Evolutionary conservation across 345 rosid genomes (phyloP).

Genomic region (Litchi chinensis): DNA sequence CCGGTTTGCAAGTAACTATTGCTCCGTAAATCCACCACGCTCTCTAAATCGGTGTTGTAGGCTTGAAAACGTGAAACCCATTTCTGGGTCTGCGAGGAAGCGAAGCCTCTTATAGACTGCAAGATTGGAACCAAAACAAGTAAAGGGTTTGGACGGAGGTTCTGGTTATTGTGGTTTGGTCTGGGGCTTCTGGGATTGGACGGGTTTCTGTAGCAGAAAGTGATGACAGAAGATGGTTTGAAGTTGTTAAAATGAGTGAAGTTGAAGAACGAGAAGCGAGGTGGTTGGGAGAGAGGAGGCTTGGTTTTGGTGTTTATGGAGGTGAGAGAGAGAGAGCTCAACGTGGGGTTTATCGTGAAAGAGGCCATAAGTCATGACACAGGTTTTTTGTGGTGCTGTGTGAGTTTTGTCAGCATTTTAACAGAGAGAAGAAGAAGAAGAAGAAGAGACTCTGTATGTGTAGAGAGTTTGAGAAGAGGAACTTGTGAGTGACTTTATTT

Average conservation of each 20-base stretch:
- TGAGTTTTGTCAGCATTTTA: slow-evolving; percentile 42
- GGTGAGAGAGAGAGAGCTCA: slow-evolving; percentile 28
- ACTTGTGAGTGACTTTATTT: slow-evolving; percentile 3
- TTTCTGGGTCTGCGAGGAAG: slow-evolving; percentile 45
- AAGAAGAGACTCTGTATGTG: not conserved
- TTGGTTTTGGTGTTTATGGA: slow-evolving; percentile 18
- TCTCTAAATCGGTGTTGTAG: slow-evolving; percentile 41
- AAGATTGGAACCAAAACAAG: slow-evolving; percentile 44
- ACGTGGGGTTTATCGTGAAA: slow-evolving; percentile 39
- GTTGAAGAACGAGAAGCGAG: slow-evolving; percentile 31
- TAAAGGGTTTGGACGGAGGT: slow-evolving; percentile 33
- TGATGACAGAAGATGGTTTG: slow-evolving; percentile 31
- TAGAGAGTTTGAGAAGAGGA: slow-evolving; percentile 30
- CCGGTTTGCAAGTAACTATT: slow-evolving; percentile 44
- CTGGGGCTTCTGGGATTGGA: slow-evolving; percentile 31
- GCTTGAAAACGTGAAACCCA: slow-evolving; percentile 55
- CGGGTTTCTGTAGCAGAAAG: slow-evolving; percentile 35
- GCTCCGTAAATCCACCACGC: slow-evolving; percentile 29
- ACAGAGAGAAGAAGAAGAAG: not conserved
- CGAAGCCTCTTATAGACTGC: slow-evolving; percentile 41
- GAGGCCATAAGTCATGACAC: slow-evolving; percentile 61
- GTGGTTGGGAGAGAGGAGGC: slow-evolving; percentile 18
- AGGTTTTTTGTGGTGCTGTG: slow-evolving; percentile 7
- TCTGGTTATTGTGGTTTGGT: slow-evolving; percentile 13
- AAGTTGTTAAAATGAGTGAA: slow-evolving; percentile 29